Percentiles rank a stretch among this genome's conserved stretches.
phyloP scores from a whole-genome alignment of 208 protist genomes.

The Leishmania gerbilli region DNA sequence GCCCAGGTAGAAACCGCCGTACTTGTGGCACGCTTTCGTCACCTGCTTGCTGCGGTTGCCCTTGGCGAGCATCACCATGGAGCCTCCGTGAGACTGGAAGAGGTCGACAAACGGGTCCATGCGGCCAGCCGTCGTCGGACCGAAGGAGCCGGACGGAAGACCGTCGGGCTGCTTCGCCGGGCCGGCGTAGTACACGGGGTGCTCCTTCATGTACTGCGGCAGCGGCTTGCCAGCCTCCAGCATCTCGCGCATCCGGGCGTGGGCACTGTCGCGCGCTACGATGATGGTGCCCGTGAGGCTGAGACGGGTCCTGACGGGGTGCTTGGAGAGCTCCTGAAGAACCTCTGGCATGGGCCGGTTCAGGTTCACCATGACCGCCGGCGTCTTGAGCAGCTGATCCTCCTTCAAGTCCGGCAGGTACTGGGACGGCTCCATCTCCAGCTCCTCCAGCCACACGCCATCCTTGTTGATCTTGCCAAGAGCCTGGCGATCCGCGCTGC shows the following conservation, averaged over 20 bases:
- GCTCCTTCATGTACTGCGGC: conserved; percentile 95
- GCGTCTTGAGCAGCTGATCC: conserved; percentile 65
- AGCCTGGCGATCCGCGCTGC: conserved; percentile 96
- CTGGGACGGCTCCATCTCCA: conserved; percentile 94
- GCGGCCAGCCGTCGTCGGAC: conserved; percentile 96
- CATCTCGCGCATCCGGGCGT: conserved; percentile 94
- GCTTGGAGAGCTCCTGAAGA: conserved; percentile 73
- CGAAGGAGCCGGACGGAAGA: conserved; percentile 94
- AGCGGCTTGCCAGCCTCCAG: conserved; percentile 87
- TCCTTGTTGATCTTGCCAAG: conserved; percentile 95
- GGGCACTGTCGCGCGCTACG: conserved; percentile 97
- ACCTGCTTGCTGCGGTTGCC: conserved; percentile 95
- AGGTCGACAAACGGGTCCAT: conserved; percentile 97
- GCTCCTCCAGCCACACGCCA: conserved; percentile 95
- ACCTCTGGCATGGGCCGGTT: conserved; percentile 93
- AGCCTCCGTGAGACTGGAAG: conserved; percentile 93
- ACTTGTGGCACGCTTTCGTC: conserved; percentile 93
- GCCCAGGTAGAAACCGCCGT: conserved; percentile 97
- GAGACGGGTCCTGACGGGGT: conserved; percentile 93
- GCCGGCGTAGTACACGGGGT: conserved; percentile 97
- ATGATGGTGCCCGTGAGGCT: conserved; percentile 96
- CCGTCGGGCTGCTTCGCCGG: conserved; percentile 97
- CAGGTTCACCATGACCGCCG: conserved; percentile 92
- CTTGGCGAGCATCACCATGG: conserved; percentile 96
- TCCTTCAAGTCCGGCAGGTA: conserved; percentile 93